Base-by-base conservation (phyloP, 768 basidiomycete species). In the Agaricus subrufescens region DNA sequence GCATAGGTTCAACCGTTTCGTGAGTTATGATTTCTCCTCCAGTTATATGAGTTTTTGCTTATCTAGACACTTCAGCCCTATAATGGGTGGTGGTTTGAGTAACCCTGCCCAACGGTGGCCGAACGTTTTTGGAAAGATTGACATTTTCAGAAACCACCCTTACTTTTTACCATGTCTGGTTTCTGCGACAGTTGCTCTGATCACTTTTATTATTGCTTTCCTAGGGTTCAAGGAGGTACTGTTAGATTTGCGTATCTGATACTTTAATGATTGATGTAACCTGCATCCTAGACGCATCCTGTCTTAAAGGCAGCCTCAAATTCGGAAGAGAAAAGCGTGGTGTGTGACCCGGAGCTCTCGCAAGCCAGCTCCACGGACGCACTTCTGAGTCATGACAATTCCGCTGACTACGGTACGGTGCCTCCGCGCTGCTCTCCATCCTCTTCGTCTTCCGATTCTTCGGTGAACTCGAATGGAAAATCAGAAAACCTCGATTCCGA, bases 51-150 rank as follows among this genome's bases (percentile, higher is more conserved):
- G 2, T 29, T 37, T 3, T 44, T 43, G 25, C 27, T 47, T 11
- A 52, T 14, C 30, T 11, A 1, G 39, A 34, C n/a, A 29, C 12
- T 11, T 19, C 40, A 87, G 87, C 1, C 87, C 88, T 15, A 71
- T 82, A 26, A 69, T 89, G 3, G 88, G 88, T 31, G 89, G 89
- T 25, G 58, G 78, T 6, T 66, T 91, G 3, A 79, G 86, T 4
- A 77, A 78, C 40, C 84, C 89, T 1, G 80, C 75, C 11, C 75
- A 77, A 40, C 77, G 75, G 31, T 89, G 86, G 72, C 86, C 86
- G 5, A 59, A 70, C 29, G 63, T 76, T 1, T 81, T 89, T 54
- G 86, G 85, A 10, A 63, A 71, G 30, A 60, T 74, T 25, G 34
- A 57, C 0, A 66, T 75, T 43, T 63, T 79, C 43, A 62, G 62